phyloP scores from a whole-genome alignment of 2,329 filamentous ascomycete genomes.

The Aspergillus pseudonomiae region DNA sequence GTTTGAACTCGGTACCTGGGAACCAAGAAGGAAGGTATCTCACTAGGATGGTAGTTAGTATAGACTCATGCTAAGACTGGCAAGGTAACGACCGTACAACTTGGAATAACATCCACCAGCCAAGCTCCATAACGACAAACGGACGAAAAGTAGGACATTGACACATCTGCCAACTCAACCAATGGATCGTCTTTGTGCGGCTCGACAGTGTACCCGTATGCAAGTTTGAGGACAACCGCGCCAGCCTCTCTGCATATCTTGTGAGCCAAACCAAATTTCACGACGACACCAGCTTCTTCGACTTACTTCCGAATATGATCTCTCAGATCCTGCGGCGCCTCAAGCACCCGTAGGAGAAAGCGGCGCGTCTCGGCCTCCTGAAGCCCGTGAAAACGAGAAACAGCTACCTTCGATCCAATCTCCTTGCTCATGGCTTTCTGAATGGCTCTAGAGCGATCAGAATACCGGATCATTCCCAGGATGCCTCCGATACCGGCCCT shows the following conservation, averaged over 20 bases:
- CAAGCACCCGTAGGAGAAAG: slow-evolving; percentile 47
- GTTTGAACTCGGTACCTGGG: slow-evolving; percentile 50
- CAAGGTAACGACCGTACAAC: slow-evolving; percentile 2
- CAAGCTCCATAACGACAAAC: slow-evolving; percentile 45
- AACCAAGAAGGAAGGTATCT: slow-evolving; percentile 47
- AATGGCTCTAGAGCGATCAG: slow-evolving; percentile 40
- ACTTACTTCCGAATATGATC: slow-evolving; percentile 42
- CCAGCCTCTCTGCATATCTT: slow-evolving; percentile 34
- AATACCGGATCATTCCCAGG: slow-evolving; percentile 37
- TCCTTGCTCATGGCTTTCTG: slow-evolving; percentile 49
- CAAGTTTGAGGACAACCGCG: slow-evolving; percentile 43
- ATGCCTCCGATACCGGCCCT: slow-evolving; percentile 41
- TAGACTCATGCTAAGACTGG: background rate
- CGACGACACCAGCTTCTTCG: background rate
- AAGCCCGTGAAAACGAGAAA: slow-evolving; percentile 42
- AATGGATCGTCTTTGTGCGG: slow-evolving; percentile 31
- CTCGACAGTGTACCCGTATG: slow-evolving; percentile 36
- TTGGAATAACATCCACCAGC: slow-evolving; percentile 50
- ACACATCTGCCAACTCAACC: slow-evolving; percentile 44
- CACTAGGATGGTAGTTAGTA: slow-evolving; percentile 19
- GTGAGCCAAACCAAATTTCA: background rate
- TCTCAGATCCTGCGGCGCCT: slow-evolving; percentile 41
- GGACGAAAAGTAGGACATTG: slow-evolving; percentile 46
- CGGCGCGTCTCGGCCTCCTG: slow-evolving; percentile 48
- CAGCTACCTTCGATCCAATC: slow-evolving; percentile 47